Conservation (phyloP, 2,329 filamentous ascomycete genomes). For the Lecanicillium sp. region DNA sequence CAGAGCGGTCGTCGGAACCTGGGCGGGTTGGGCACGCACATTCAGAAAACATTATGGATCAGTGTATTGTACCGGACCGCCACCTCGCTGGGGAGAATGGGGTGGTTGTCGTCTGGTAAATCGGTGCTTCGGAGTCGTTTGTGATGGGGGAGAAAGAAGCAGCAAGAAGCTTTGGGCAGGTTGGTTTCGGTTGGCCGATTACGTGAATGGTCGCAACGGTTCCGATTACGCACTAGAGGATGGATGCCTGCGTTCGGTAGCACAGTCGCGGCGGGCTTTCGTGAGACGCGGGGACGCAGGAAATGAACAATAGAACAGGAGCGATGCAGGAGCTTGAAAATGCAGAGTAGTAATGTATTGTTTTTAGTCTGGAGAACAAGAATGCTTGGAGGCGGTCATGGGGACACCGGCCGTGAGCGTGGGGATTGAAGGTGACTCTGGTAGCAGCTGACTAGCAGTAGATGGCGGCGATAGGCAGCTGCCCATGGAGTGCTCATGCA, state of each 20-base stretch:
- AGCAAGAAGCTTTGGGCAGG: not conserved
- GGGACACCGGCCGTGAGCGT: not conserved
- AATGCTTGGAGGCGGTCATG: not conserved
- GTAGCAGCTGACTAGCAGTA: not conserved
- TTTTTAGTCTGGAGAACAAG: not conserved
- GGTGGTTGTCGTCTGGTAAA: not conserved
- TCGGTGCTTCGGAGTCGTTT: not conserved
- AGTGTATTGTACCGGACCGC: slow-evolving; percentile 1
- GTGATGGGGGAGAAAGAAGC: not conserved
- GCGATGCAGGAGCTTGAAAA: not conserved
- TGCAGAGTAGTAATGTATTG: not conserved
- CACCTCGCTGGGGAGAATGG: slow-evolving; percentile 8
- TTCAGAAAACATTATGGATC: slow-evolving; percentile 57
- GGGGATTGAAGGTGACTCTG: slow-evolving; percentile 1
- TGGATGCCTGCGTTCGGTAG: not conserved
- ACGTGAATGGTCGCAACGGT: slow-evolving; percentile 6
- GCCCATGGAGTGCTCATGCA: not conserved
- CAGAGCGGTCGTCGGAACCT: not conserved
- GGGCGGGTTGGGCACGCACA: slow-evolving; percentile 52
- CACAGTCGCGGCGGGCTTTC: not conserved
- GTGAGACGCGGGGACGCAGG: not conserved
- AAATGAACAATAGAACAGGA: too few relatives aligned
- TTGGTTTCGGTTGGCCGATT: not conserved
- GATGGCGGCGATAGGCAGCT: not conserved
- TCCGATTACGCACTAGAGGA: slow-evolving; percentile 8